A percentile compares a stretch with the other conserved stretches of the same genome.
These are phyloP conservation scores for Malus hybrid DNA, from an alignment of 331 rosid genomes.

Conservation along the genomic window DNA sequence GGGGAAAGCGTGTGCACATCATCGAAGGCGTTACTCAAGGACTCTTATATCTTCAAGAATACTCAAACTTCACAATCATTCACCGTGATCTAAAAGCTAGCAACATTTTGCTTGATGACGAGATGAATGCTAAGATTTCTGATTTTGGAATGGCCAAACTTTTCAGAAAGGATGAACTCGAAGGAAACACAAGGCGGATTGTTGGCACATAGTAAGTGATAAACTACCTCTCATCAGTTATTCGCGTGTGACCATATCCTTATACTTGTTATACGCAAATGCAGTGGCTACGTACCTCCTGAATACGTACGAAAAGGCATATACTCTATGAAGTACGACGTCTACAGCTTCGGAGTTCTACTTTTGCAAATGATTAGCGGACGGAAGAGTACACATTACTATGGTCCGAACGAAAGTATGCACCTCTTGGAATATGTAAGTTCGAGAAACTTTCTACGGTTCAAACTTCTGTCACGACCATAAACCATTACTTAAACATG, in stretches of 20 bases:
- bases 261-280: not conserved
- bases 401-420: conserved; percentile 32
- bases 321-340: conserved; percentile 49
- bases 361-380: conserved; percentile 62
- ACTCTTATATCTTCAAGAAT: conserved; percentile 61
- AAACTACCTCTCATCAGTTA: not conserved
- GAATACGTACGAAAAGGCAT: conserved; percentile 49
- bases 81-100: conserved; percentile 57
- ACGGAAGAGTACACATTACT: conserved; percentile 36
- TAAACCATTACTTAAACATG: not conserved
- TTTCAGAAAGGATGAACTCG: conserved; percentile 37
- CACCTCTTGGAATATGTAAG: conserved; percentile 53
- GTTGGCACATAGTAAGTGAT: conserved; percentile 59
- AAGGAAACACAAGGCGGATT: conserved; percentile 51
- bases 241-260: not conserved
- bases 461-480: too few relatives aligned
- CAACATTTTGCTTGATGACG: conserved; percentile 39
- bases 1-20: conserved; percentile 40
- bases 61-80: conserved; percentile 53
- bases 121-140: conserved; percentile 56
- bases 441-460: not conserved
- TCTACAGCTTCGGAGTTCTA: conserved; percentile 37
- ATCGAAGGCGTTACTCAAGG: conserved; percentile 65
- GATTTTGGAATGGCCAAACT: conserved; percentile 61
- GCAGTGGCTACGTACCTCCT: conserved; percentile 60